Percentiles rank a stretch among this genome's conserved stretches.
Evolutionary conservation across 805 yeast genomes (phyloP).

Genomic region (Priceomyces fermenticarens): DNA sequence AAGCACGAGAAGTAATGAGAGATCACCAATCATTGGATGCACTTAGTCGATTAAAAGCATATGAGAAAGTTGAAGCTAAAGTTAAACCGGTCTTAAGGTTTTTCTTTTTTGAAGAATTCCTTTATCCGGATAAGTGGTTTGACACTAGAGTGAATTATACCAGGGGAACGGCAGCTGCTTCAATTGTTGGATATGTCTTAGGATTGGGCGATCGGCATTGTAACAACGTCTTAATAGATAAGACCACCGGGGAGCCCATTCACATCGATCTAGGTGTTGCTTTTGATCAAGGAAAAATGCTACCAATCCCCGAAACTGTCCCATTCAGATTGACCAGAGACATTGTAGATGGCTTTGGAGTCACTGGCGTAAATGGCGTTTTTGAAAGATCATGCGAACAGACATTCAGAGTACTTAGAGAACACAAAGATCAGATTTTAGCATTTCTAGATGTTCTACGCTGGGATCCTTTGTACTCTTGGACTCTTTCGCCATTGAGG

Average conservation of each 20-base stretch:
- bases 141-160: constrained; percentile 60
- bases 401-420: constrained; percentile 64
- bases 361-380: constrained; percentile 77
- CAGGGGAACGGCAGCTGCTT: constrained; percentile 77
- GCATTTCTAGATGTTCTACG: constrained; percentile 81
- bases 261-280: constrained; percentile 97
- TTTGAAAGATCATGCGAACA: constrained; percentile 73
- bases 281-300: constrained; percentile 84
- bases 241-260: constrained; percentile 81
- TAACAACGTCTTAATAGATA: constrained; percentile 83
- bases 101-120: constrained; percentile 68
- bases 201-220: constrained; percentile 97
- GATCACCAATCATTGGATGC: constrained; percentile 46
- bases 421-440: constrained; percentile 64
- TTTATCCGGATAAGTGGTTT: constrained; percentile 74
- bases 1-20: constrained; percentile 66
- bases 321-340: constrained; percentile 92
- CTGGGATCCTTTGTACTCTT: constrained; percentile 90
- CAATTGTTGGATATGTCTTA: constrained; percentile 81
- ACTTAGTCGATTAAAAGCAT: constrained; percentile 44
- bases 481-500: constrained; percentile 81
- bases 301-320: constrained; percentile 88
- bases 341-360: constrained; percentile 85
- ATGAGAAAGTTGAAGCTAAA: constrained; percentile 42
- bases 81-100: constrained; percentile 66